phyloP scores from a whole-genome alignment of 2,329 filamentous ascomycete genomes.

The Elsinoe necatrix region DNA sequence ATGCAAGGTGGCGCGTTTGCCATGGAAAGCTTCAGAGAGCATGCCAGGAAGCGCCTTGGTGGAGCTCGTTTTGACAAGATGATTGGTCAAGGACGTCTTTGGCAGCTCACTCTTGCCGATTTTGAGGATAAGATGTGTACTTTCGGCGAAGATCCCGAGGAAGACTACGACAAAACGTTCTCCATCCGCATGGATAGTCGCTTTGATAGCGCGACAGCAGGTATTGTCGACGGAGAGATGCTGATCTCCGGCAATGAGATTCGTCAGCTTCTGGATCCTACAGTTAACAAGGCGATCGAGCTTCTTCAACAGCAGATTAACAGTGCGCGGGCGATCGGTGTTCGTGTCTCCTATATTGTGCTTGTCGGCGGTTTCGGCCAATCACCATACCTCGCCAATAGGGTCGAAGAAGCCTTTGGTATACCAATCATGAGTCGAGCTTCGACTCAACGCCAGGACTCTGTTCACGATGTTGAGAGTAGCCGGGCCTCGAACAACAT shows the following conservation, averaged over 20 bases:
- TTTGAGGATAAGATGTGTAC: slow-evolving; percentile 80
- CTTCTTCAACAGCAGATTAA: slow-evolving; percentile 38
- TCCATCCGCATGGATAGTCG: slow-evolving; percentile 71
- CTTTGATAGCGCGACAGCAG: slow-evolving; percentile 60
- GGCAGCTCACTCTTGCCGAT: slow-evolving; percentile 63
- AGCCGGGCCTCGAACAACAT: background rate
- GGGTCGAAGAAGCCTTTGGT: background rate
- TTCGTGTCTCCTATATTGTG: background rate
- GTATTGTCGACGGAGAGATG: slow-evolving; percentile 67
- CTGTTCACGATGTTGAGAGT: too few species aligned
- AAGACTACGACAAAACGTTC: slow-evolving; percentile 56
- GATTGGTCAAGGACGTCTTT: slow-evolving; percentile 66
- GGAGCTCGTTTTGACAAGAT: slow-evolving; percentile 60
- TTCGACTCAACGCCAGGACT: background rate
- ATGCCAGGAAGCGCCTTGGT: slow-evolving; percentile 46
- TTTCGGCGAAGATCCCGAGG: slow-evolving; percentile 73
- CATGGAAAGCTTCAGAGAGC: slow-evolving; percentile 66
- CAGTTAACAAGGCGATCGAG: slow-evolving; percentile 47
- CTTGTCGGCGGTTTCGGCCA: background rate
- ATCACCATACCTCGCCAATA: background rate
- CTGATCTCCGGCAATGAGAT: slow-evolving; percentile 64
- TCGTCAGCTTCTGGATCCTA: slow-evolving; percentile 52
- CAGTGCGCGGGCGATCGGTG: slow-evolving; percentile 30
- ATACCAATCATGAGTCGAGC: too few species aligned
- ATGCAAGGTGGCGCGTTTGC: slow-evolving; percentile 71